Evolutionary conservation across 257 asterid genomes (phyloP).

Genomic region (Penstemon davidsonii): DNA sequence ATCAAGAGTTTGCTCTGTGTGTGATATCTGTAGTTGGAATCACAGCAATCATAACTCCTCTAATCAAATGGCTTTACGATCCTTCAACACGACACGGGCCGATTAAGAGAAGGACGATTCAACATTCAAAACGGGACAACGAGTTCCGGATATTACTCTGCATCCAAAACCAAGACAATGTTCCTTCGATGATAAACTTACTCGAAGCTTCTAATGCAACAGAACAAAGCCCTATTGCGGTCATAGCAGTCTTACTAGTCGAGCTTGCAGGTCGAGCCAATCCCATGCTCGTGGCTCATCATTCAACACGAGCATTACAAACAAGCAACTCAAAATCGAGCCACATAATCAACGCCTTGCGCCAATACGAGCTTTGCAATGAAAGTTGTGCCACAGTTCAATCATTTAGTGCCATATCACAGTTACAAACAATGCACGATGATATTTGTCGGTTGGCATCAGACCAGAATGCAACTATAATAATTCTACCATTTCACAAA

Average conservation of each 20-base stretch:
- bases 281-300: conserved; percentile 69
- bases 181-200: conserved; percentile 59
- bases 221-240: conserved; percentile 55
- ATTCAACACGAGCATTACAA: conserved; percentile 44
- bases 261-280: conserved; percentile 75
- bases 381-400: conserved; percentile 52
- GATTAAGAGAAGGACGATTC: conserved; percentile 53
- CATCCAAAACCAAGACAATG: conserved; percentile 56
- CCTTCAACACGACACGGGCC: conserved; percentile 42
- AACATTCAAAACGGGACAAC: conserved; percentile 45
- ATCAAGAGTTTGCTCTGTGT: conserved; percentile 54
- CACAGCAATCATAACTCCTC: conserved; percentile 56
- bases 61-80: conserved; percentile 49
- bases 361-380: conserved; percentile 63
- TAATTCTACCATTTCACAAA: conserved; percentile 77
- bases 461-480: conserved; percentile 53
- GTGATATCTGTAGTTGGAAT: conserved; percentile 52
- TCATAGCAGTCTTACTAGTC: conserved; percentile 60
- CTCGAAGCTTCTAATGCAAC: conserved; percentile 72
- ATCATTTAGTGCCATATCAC: conserved; percentile 57
- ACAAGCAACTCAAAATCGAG: conserved; percentile 49
- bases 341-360: conserved; percentile 63
- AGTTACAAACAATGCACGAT: conserved; percentile 52
- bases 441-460: conserved; percentile 58
- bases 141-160: conserved; percentile 67